Percentiles rank a stretch among this genome's conserved stretches.
Evolutionary conservation across 495 filamentous ascomycete genomes (phyloP).

Genomic region (Echria macrotheca): DNA sequence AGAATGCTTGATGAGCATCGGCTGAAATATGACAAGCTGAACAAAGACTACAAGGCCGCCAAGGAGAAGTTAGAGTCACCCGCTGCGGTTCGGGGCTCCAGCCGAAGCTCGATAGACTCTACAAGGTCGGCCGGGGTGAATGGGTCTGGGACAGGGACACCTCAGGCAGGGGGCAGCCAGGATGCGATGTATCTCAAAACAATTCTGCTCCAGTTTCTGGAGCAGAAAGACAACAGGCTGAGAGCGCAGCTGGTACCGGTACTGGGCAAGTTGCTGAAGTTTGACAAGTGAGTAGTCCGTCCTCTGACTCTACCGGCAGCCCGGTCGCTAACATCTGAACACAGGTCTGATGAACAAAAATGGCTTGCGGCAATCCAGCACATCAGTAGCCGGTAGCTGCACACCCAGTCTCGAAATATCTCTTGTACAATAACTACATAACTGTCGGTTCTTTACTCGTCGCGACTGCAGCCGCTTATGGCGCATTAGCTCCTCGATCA

Average conservation of each 20-base stretch:
- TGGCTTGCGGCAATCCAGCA: conserved; percentile 73
- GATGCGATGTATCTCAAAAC: conserved; percentile 94
- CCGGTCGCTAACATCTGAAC: neutral
- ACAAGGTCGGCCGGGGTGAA: conserved; percentile 36
- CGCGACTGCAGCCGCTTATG: too few relatives aligned
- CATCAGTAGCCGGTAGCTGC: conserved; percentile 22
- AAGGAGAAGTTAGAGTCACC: conserved; percentile 31
- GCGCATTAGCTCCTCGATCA: too few relatives aligned
- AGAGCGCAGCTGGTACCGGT: conserved; percentile 90
- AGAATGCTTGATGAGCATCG: conserved; percentile 73
- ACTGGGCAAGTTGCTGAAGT: conserved; percentile 82
- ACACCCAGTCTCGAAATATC: neutral
- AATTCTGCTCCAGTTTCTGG: conserved; percentile 87
- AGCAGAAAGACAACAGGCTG: conserved; percentile 87
- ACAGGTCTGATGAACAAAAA: conserved; percentile 78
- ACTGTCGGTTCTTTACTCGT: too few relatives aligned
- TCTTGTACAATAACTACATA: too few relatives aligned
- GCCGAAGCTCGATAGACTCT: conserved; percentile 55
- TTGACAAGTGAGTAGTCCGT: conserved; percentile 67
- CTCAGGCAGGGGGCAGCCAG: conserved; percentile 32
- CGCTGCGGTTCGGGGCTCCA: conserved; percentile 21
- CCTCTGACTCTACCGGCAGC: neutral
- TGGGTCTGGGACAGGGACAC: conserved; percentile 19
- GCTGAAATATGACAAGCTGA: conserved; percentile 68
- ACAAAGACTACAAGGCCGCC: conserved; percentile 53